These are phyloP conservation scores for Peterozyma toletana DNA, from an alignment of 805 yeast genomes.

Conservation along the genomic window DNA sequence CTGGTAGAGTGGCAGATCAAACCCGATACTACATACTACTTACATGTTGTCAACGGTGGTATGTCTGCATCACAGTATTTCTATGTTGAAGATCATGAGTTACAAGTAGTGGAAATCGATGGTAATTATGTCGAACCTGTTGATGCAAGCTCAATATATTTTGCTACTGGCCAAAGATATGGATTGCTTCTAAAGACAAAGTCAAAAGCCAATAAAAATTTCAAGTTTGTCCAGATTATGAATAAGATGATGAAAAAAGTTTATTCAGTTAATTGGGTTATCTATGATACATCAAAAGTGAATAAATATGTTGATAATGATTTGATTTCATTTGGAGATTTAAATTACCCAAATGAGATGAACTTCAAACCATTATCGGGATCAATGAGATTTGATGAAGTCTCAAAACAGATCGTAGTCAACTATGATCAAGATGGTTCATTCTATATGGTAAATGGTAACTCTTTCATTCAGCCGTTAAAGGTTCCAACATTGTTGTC, in stretches of 20 bases:
- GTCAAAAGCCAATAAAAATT: constrained; percentile 21
- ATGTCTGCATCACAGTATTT: constrained; percentile 50
- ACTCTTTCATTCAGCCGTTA: constrained; percentile 20
- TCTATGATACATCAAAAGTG: constrained; percentile 15
- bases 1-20: constrained; percentile 34
- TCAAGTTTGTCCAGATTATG: constrained; percentile 28
- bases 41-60: constrained; percentile 46
- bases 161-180: constrained; percentile 34
- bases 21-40: constrained; percentile 35
- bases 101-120: constrained; percentile 51
- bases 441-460: background rate
- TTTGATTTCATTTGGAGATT: constrained; percentile 18
- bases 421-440: background rate
- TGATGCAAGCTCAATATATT: constrained; percentile 36
- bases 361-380: constrained; percentile 21
- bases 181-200: constrained; percentile 32
- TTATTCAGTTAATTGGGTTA: constrained; percentile 26
- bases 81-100: constrained; percentile 41
- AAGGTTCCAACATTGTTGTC: constrained; percentile 35
- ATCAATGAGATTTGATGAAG: constrained; percentile 15
- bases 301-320: constrained; percentile 2
- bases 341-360: constrained; percentile 26
- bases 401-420: constrained; percentile 17
- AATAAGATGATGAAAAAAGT: constrained; percentile 35
- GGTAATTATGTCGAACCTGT: constrained; percentile 48